Conservation (phyloP, 2,329 filamentous ascomycete species). For the Ophiobolus disseminans region DNA sequence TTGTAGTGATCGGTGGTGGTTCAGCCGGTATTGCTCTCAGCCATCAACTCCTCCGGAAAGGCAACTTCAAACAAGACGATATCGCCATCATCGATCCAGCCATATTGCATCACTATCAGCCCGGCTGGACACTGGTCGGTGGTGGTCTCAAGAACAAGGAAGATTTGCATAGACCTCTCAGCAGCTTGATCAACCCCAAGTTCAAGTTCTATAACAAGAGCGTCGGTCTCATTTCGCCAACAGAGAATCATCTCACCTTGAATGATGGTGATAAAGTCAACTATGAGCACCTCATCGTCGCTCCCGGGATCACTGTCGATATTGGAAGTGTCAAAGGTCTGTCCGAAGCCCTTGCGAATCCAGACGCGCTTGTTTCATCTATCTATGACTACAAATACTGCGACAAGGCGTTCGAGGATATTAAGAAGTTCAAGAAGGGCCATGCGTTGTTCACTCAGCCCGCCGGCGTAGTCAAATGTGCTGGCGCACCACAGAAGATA, state of each 20-base stretch:
- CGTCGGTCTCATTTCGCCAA: constrained; percentile 61
- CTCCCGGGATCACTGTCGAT: constrained; percentile 53
- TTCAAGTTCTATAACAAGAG: constrained; percentile 65
- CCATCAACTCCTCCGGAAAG: constrained; percentile 69
- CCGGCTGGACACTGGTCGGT: constrained; percentile 73
- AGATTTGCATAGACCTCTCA: constrained; percentile 61
- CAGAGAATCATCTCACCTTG: constrained; percentile 64
- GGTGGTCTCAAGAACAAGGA: constrained; percentile 70
- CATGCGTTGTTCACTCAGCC: constrained; percentile 50
- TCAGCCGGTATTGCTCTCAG: constrained; percentile 70
- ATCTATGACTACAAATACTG: constrained; percentile 50
- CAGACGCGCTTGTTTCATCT: constrained; percentile 44
- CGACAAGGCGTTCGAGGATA: constrained; percentile 45
- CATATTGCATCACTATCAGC: constrained; percentile 71
- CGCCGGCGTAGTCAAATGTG: constrained; percentile 50
- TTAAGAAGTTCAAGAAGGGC: constrained; percentile 43
- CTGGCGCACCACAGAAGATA: constrained; percentile 50
- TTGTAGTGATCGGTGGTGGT: constrained; percentile 72
- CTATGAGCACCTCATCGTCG: constrained; percentile 72
- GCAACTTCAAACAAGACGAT: constrained; percentile 64
- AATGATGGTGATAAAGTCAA: constrained; percentile 62
- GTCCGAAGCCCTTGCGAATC: constrained; percentile 46
- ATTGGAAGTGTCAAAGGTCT: constrained; percentile 39
- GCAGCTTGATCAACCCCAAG: constrained; percentile 63
- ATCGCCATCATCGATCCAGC: constrained; percentile 71